phyloP scores from a whole-genome alignment of 768 basidiomycete genomes.

The Suillus variegatus region DNA sequence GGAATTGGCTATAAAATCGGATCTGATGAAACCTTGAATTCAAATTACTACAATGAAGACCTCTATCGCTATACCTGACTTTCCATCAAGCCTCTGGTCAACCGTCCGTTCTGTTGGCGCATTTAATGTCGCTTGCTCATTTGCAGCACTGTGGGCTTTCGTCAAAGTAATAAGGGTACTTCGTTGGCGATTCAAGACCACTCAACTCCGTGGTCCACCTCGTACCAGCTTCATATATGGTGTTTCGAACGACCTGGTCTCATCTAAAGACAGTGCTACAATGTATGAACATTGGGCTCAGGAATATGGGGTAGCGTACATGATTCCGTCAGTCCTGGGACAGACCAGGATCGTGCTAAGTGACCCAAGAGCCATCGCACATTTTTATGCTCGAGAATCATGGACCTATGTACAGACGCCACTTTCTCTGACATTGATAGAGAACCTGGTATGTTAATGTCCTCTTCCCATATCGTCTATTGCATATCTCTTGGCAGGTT shows the following conservation, averaged over 20 bases:
- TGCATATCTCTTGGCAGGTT: slow-evolving; percentile 4
- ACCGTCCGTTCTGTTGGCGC: neutral
- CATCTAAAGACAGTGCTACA: slow-evolving; percentile 30
- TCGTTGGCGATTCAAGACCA: slow-evolving; percentile 23
- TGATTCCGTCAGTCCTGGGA: slow-evolving; percentile 39
- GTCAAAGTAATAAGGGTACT: slow-evolving; percentile 11
- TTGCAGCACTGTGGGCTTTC: slow-evolving; percentile 4
- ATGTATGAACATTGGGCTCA: slow-evolving; percentile 46
- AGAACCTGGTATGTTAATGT: slow-evolving; percentile 25
- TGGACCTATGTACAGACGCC: slow-evolving; percentile 44
- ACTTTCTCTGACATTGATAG: slow-evolving; percentile 37
- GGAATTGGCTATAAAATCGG: neutral
- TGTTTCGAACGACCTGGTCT: slow-evolving; percentile 27
- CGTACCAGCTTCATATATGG: slow-evolving; percentile 46
- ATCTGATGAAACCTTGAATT: neutral
- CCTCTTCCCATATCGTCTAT: too few species aligned
- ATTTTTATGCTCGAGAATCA: slow-evolving; percentile 52
- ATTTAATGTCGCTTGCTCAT: neutral
- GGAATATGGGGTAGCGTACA: slow-evolving; percentile 46
- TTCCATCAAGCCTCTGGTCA: neutral
- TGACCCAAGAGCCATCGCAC: slow-evolving; percentile 49
- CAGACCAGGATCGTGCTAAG: slow-evolving; percentile 36
- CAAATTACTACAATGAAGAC: neutral
- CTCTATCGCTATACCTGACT: neutral
- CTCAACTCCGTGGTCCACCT: slow-evolving; percentile 44